phyloP scores from a whole-genome alignment of 2,329 filamentous ascomycete genomes.

The Pseudogymnoascus sp. region DNA sequence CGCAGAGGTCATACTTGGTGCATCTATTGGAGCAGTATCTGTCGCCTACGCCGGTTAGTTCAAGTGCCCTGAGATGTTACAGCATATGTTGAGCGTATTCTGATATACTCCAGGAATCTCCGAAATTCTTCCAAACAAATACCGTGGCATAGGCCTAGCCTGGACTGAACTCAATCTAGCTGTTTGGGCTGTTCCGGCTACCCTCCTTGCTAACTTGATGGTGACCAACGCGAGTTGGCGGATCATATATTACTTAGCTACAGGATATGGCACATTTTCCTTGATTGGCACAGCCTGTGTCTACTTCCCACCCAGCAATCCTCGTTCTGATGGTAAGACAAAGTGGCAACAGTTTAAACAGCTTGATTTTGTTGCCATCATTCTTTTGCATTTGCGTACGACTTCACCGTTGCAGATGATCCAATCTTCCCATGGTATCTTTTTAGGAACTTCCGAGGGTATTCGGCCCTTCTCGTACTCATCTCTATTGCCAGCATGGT shows the following conservation, averaged over 20 bases:
- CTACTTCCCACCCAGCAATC: conserved; percentile 29
- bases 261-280: conserved; percentile 30
- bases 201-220: conserved; percentile 28
- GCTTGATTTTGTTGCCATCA: conserved; percentile 22
- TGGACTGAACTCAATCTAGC: conserved; percentile 26
- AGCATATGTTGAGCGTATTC: conserved; percentile 21
- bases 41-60: background rate
- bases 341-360: conserved; percentile 26
- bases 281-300: conserved; percentile 13
- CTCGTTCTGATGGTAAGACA: conserved; percentile 26
- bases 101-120: conserved; percentile 31
- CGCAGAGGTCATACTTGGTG: background rate
- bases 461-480: conserved; percentile 25
- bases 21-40: background rate
- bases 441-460: background rate
- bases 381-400: background rate
- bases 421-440: background rate
- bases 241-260: conserved; percentile 39
- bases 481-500: conserved; percentile 36
- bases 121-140: conserved; percentile 41
- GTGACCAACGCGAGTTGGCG: conserved; percentile 33
- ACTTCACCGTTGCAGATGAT: background rate
- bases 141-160: conserved; percentile 24
- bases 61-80: background rate
- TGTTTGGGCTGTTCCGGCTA: conserved; percentile 22